These are phyloP conservation scores for Ophiocordyceps camponoti-leonardi DNA, from an alignment of 2,329 filamentous ascomycete genomes.

Conservation along the genomic window DNA sequence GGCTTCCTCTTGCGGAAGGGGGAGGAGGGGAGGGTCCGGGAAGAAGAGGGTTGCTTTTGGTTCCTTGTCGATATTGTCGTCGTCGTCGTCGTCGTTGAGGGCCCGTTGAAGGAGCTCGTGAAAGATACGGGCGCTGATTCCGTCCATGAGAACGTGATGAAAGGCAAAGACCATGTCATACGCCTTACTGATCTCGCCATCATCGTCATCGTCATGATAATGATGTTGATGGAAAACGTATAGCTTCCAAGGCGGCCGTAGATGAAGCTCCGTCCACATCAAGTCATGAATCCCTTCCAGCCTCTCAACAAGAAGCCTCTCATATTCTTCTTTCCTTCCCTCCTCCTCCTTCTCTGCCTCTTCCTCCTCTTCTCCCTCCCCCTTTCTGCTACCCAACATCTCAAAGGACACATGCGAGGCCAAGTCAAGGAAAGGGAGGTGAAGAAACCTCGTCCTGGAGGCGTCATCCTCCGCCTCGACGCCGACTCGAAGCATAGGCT, in stretches of 20 bases:
- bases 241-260: slow-evolving; percentile 29
- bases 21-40: slow-evolving; percentile 13
- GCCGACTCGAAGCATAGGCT: slow-evolving; percentile 30
- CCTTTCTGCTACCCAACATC: no score
- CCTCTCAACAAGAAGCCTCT: slow-evolving; percentile 13
- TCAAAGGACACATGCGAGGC: slow-evolving; percentile 22
- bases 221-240: slow-evolving; percentile 14
- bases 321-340: slow-evolving; percentile 8
- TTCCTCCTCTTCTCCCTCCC: no score
- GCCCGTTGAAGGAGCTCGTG: slow-evolving; percentile 27
- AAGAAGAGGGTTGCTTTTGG: slow-evolving; percentile 10
- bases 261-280: slow-evolving; percentile 21
- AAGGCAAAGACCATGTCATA: slow-evolving; percentile 28
- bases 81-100: not conserved
- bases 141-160: slow-evolving; percentile 37
- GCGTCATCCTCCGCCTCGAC: slow-evolving; percentile 5
- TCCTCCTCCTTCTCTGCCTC: no score
- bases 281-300: slow-evolving; percentile 22
- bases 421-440: slow-evolving; percentile 24
- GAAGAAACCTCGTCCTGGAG: slow-evolving; percentile 28
- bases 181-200: no score
- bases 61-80: not conserved
- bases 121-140: slow-evolving; percentile 28
- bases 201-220: not conserved
- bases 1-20: slow-evolving; percentile 21